Evolutionary conservation across 768 basidiomycete genomes (phyloP), one percentile per base, ranked within the genome.

Genomic region (Suillus clintonianus): DNA sequence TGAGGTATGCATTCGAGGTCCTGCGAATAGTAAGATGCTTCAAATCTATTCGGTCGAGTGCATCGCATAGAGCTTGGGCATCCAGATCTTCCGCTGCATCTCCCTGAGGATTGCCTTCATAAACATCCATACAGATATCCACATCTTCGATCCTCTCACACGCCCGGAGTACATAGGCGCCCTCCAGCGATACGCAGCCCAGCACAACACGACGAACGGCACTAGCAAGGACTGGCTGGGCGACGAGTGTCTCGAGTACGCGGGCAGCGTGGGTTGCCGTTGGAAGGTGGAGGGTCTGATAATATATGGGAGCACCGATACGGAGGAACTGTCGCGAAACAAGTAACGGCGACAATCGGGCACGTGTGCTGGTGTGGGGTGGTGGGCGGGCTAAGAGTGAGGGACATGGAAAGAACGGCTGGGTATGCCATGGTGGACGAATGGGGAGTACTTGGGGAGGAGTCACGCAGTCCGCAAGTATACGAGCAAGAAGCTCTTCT

Each of bases 281-380:
- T 42, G 71, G 75, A 51, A 90, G 69, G 67, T 79, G 77, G 48
- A 89, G 64, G 48, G 80, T 78, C 69, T 83, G 78, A 77, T 89
- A 89, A 65, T 86, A 80, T 14, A 88, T 78, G 2, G 88, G 87
- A 0, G 81, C 81, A 2, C 79, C 81, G 64, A 90, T 87, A 63
- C 89, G 81, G 50, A 80, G 72, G 76, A 88, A 86, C 27, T 76
- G 69, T 43, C 74, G 81, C 57, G 75, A 87, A 53, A 86, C 84
- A 59, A 85, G 81, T 17, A 89, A 80, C 0, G 82, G 79, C 5
- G 84, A 77, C 19, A 76, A 69, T 15, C 73, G 74, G 36, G 73
- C 69, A 51, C 63, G 63, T 57, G 43, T 54, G 32, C 30, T 36
- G 32, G 60, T 59, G 39, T 65, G 61, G 60, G 63, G 57, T 11